Percentiles rank a stretch among this genome's conserved stretches.
Conservation (phyloP, 345 rosid genomes). For the Pseudoturritis turrita region DNA sequence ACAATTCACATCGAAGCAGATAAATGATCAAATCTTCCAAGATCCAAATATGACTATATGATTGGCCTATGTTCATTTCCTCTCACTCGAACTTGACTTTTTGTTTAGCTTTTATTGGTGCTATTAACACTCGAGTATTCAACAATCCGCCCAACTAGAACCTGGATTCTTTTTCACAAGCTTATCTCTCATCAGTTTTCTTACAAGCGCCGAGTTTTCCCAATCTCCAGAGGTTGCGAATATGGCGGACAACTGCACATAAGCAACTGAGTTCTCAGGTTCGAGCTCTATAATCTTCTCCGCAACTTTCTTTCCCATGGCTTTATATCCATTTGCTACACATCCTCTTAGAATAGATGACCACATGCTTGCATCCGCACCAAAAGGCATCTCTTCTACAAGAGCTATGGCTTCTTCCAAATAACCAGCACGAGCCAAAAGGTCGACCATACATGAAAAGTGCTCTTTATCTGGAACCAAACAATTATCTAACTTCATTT, state of each 20-base stretch:
- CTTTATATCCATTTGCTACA: constrained; percentile 57
- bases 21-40: neutral
- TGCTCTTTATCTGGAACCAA: constrained; percentile 70
- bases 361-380: constrained; percentile 71
- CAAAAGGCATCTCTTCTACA: constrained; percentile 52
- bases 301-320: constrained; percentile 67
- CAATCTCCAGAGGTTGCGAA: constrained; percentile 74
- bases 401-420: constrained; percentile 58
- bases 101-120: neutral
- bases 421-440: constrained; percentile 73
- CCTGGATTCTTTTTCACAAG: constrained; percentile 20
- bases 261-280: constrained; percentile 74
- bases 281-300: constrained; percentile 64
- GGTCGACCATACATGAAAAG: constrained; percentile 78
- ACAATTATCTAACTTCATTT: constrained; percentile 52
- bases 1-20: neutral
- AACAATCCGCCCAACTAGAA: constrained; percentile 27
- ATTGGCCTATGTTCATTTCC: neutral
- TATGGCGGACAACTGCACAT: constrained; percentile 60
- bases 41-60: neutral
- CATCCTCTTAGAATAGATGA: constrained; percentile 73
- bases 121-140: constrained; percentile 3
- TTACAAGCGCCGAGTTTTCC: constrained; percentile 62
- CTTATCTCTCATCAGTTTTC: constrained; percentile 26
- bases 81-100: neutral